Percentiles rank a stretch among this genome's conserved stretches.
Conservation (phyloP, 1,139 yeast genomes). For the Kluyveromyces sp. region DNA sequence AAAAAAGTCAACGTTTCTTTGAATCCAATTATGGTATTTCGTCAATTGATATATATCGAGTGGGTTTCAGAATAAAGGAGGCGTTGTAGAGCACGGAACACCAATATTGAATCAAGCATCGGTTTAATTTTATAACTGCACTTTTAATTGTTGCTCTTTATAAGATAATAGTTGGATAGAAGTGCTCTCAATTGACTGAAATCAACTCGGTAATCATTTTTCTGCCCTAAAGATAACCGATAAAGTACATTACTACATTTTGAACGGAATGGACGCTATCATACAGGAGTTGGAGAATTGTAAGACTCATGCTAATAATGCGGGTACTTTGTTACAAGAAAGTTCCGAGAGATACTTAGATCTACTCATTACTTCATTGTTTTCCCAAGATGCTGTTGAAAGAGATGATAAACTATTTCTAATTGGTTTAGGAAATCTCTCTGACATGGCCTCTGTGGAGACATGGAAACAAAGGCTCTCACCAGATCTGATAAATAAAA, state of each 20-base stretch:
- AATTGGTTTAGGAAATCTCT: constrained; percentile 2
- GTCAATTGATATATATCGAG: too few species aligned
- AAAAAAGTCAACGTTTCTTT: too few species aligned
- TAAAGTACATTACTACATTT: background rate
- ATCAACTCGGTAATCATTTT: too few species aligned
- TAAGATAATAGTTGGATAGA: too few species aligned
- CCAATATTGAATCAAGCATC: too few species aligned
- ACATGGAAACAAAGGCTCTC: constrained; percentile 2
- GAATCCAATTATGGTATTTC: too few species aligned
- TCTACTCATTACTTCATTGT: background rate
- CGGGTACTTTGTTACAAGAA: background rate
- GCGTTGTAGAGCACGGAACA: too few species aligned
- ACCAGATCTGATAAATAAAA: background rate
- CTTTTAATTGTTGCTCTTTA: too few species aligned
- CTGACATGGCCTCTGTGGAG: constrained; percentile 1
- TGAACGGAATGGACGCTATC: constrained; percentile 1
- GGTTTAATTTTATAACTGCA: too few species aligned
- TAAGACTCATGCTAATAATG: background rate
- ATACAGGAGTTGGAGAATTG: constrained; percentile 4
- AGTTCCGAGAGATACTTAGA: constrained; percentile 2
- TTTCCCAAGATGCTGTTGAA: background rate
- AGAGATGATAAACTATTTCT: background rate
- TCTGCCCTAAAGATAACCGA: too few species aligned
- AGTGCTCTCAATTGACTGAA: too few species aligned
- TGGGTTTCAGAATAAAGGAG: too few species aligned